phyloP scores from a whole-genome alignment of 768 basidiomycete genomes.

The Flagelloscypha sp. region DNA sequence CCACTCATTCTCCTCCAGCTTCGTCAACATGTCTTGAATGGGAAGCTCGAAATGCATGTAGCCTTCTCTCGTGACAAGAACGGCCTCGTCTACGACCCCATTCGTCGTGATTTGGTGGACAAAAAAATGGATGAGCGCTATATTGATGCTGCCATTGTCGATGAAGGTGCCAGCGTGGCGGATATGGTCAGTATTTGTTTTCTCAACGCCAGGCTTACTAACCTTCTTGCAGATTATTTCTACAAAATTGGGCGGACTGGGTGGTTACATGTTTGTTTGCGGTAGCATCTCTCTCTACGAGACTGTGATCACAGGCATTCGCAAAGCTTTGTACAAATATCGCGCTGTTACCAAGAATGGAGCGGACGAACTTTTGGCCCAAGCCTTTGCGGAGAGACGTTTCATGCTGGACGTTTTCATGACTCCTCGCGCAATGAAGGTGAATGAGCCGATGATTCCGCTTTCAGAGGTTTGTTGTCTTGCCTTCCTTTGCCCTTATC shows the following conservation, averaged over 20 bases:
- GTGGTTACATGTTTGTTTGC: slow-evolving; percentile 1
- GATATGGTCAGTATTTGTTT: too few relatives aligned
- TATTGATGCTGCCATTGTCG: slow-evolving; percentile 1
- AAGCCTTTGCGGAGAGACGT: slow-evolving; percentile 2
- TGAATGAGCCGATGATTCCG: slow-evolving; percentile 1
- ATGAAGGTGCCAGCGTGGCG: background rate
- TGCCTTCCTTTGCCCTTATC: too few relatives aligned
- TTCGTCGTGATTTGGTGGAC: slow-evolving; percentile 1
- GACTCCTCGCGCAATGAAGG: slow-evolving; percentile 2
- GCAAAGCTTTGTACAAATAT: slow-evolving; percentile 1
- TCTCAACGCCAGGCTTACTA: too few relatives aligned
- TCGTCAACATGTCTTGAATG: background rate
- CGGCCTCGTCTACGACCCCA: slow-evolving; percentile 2
- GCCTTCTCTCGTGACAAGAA: slow-evolving; percentile 1
- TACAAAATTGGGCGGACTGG: slow-evolving; percentile 1
- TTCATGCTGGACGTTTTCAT: slow-evolving; percentile 4
- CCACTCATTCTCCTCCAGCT: too few relatives aligned
- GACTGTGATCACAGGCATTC: slow-evolving; percentile 1
- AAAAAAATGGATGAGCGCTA: slow-evolving; percentile 1
- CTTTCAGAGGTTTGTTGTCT: too few relatives aligned
- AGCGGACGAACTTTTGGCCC: slow-evolving; percentile 2
- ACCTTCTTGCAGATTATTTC: too few relatives aligned
- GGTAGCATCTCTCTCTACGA: background rate
- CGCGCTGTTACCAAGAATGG: slow-evolving; percentile 2
- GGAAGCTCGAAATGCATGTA: slow-evolving; percentile 2